Evolutionary conservation across 495 filamentous ascomycete genomes (phyloP), one percentile per base, ranked within the genome.

Genomic region (Aspergillus affinis): DNA sequence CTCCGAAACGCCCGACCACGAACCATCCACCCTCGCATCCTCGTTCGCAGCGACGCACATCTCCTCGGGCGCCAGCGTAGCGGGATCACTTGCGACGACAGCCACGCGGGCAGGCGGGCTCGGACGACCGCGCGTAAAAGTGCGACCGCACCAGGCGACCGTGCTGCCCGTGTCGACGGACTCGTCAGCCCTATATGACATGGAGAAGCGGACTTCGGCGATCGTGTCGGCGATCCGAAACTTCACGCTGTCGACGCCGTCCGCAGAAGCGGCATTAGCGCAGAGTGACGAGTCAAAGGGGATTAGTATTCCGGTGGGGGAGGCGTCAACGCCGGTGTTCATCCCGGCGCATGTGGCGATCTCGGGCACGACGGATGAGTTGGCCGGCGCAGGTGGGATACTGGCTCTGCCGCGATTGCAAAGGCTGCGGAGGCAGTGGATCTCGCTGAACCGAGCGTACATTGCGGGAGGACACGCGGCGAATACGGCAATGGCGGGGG

Each of bases 171-270:
- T 62, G 2, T 80, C 89, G 29, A 82, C 86, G 0, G 86, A 88
- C 64, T 83, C 89, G 12, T 86, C 90, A 64, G 93, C 93, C 47
- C 81, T 98, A 26, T 92, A 97, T 69, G 83, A 88, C 59, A 83
- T 97, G 41, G 93, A 97, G 66, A 87, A 87, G 57, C 83, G 84
- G 54, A 97, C 93, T 15, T 91, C 94, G 60, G 90, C 89, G 18
- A 83, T 98, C 19, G 80, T 98, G 10, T 81, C 84, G 56, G 76
- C 79, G n/a, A 85, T 98, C 32, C 75, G 91, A 48, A 82, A 86
- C 41, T 91, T 86, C 49, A 77, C 76, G 1, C 69, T 68, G 46
- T 29, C 65, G 3, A 68, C 72, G 9, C 75, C 77, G 9, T 78
- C 77, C 15, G 77, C 76, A 0, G 72, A 77, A 18, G 63, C 67